phyloP scores from a whole-genome alignment of 306 rosid genomes.

The Pyrus betulifolia region DNA sequence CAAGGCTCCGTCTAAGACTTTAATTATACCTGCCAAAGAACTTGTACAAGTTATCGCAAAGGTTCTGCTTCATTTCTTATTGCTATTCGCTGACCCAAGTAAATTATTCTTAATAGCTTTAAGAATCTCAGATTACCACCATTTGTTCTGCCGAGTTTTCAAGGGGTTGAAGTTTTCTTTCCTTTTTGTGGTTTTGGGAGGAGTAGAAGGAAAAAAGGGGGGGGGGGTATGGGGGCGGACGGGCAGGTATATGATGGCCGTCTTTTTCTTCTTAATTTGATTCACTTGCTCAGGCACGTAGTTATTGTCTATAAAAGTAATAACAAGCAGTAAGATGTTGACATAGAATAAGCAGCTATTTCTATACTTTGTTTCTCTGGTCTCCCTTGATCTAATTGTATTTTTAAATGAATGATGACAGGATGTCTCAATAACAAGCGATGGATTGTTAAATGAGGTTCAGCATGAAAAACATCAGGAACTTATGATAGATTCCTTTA shows the following conservation, averaged over 20 bases:
- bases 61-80: constrained; percentile 44
- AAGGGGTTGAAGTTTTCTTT: neutral
- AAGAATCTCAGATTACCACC: neutral
- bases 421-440: constrained; percentile 65
- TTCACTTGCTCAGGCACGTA: neutral
- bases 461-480: constrained; percentile 53
- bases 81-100: neutral
- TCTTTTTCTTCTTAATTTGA: neutral
- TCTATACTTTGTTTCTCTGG: neutral
- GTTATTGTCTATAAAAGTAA: neutral
- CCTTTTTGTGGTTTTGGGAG: no score
- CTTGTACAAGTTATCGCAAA: constrained; percentile 89
- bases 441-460: constrained; percentile 43
- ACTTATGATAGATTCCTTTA: constrained; percentile 71
- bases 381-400: constrained; percentile 8
- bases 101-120: neutral
- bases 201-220: neutral
- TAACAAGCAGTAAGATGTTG: neutral
- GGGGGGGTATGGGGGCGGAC: neutral
- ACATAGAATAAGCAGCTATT: neutral
- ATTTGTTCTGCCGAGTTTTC: neutral
- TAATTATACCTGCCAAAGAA: constrained; percentile 66
- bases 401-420: constrained; percentile 30
- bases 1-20: constrained; percentile 64
- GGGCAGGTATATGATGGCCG: no score